Evolutionary conservation across 305 asterid species (phyloP), one percentile per base, ranked within the genome.

Genomic region (Fraxinus sp.): DNA sequence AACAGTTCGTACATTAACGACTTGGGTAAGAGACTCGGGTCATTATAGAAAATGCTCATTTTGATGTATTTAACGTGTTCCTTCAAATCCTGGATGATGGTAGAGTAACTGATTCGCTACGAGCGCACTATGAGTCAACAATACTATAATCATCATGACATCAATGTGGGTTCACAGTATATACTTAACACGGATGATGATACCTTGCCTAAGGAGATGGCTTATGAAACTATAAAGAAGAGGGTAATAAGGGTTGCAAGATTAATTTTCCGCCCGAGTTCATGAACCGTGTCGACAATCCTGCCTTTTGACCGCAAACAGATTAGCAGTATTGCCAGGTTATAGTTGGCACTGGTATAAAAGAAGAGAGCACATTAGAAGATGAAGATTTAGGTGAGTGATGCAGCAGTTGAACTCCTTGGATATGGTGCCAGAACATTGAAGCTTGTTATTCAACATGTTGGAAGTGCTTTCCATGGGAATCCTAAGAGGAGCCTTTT

Each of bases 381-480:
- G 89, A 91, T 96, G 90, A 91, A 88, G 79, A 80, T 96, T 49
- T 84, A 90, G 73, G 98, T 91, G 87, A 94, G 87, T 20, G 96
- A 94, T 30, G 91, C 92, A 28, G 97, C 98, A 33, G 75, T 93
- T 71, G 87, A 94, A 84, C 89, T 91, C 30, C 90, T 96, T n/a
- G 95, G 95, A 18, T 96, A 91, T 4, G 98, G 99, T n/a, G 99
- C 99, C 3, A 85, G 99, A 85, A 98, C 98, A 0, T 98, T 96
- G 87, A 96, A 93, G 91, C 93, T 97, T 6, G 97, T 93, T 80
- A 91, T 95, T 82, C 98, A 96, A 81, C 83, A 92, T 28, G 88
- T 96, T 0, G 99, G 95, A 82, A 96, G 98, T 92, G 90, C 90
- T 96, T 3, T 98, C 99, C 70, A 96, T 91, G 89, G 97, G 97